These are phyloP conservation scores for Gymnopilus dilepis DNA, from an alignment of 768 basidiomycete species.

Conservation along the genomic window DNA sequence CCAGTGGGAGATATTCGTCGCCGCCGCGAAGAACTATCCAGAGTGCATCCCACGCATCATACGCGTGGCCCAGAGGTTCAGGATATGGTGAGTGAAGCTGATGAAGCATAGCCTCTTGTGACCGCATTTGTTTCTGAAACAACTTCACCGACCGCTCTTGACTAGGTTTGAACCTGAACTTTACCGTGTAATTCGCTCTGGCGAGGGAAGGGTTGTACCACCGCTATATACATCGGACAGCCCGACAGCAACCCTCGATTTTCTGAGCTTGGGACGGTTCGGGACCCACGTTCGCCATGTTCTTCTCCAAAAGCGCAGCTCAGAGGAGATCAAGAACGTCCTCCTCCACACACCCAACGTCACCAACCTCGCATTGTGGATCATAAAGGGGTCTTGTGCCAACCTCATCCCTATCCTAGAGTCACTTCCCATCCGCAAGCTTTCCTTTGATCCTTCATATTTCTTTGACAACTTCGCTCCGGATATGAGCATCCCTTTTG, in stretches of 20 bases:
- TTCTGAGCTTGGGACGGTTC: not conserved
- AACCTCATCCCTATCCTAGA: conserved; percentile 12
- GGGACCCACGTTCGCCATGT: conserved; percentile 9
- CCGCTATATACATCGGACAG: conserved; percentile 5
- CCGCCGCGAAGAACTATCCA: not conserved
- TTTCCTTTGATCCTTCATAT: conserved; percentile 22
- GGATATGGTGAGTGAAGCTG: conserved; percentile 1
- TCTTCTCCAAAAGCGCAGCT: conserved; percentile 12
- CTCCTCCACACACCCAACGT: conserved; percentile 14
- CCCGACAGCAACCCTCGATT: conserved; percentile 1
- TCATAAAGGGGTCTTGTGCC: conserved; percentile 10
- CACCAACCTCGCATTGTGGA: conserved; percentile 17
- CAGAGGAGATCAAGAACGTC: conserved; percentile 10
- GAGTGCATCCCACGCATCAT: conserved; percentile 4
- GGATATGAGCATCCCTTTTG: conserved; percentile 17
- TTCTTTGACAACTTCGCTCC: conserved; percentile 18
- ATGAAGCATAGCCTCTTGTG: not conserved
- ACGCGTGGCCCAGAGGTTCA: conserved; percentile 11
- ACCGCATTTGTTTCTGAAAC: not conserved
- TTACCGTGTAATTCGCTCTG: conserved; percentile 16
- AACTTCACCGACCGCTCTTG: not conserved
- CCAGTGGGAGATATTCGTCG: conserved; percentile 8
- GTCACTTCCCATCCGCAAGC: not conserved
- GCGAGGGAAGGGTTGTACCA: conserved; percentile 13
- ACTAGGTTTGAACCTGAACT: conserved; percentile 16